These are phyloP conservation scores for Oenanthe sinensis DNA, from an alignment of 129 eudicot species.

Conservation along the genomic window DNA sequence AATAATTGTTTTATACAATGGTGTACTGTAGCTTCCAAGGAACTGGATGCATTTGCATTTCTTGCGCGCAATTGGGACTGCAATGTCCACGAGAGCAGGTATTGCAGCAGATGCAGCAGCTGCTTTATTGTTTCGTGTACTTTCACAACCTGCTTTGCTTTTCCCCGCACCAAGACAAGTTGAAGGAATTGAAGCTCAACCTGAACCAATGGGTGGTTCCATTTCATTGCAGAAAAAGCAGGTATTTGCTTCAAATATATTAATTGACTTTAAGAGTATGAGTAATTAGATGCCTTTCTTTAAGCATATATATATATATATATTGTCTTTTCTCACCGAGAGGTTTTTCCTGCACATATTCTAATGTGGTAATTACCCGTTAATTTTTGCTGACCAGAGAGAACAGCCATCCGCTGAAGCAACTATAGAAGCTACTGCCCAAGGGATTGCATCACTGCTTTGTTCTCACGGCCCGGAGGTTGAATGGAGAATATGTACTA, in stretches of 20 bases:
- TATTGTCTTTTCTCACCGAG: background rate
- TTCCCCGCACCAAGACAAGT: constrained; percentile 90
- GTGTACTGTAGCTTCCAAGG: constrained; percentile 66
- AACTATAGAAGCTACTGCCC: constrained; percentile 93
- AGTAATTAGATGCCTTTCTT: background rate
- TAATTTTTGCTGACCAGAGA: constrained; percentile 31
- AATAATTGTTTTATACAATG: constrained; percentile 15
- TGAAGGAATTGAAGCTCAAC: constrained; percentile 66
- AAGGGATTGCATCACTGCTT: constrained; percentile 94
- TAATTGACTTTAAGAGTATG: background rate
- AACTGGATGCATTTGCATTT: constrained; percentile 99
- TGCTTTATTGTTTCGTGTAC: constrained; percentile 88
- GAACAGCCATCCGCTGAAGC: constrained; percentile 85
- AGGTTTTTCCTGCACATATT: background rate
- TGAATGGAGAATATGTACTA: constrained; percentile 98
- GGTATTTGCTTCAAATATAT: constrained; percentile 33
- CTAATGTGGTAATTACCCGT: background rate
- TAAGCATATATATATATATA: background rate
- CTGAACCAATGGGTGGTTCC: constrained; percentile 42
- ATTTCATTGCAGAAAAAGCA: constrained; percentile 46
- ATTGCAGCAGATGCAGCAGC: constrained; percentile 99
- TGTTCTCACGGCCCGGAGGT: constrained; percentile 98
- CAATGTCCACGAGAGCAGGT: constrained; percentile 96
- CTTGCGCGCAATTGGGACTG: constrained; percentile 92
- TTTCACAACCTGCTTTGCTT: constrained; percentile 94